Evolutionary conservation across 352 stramenopile species (phyloP).

Genomic region (Phytopythium sindhum): DNA sequence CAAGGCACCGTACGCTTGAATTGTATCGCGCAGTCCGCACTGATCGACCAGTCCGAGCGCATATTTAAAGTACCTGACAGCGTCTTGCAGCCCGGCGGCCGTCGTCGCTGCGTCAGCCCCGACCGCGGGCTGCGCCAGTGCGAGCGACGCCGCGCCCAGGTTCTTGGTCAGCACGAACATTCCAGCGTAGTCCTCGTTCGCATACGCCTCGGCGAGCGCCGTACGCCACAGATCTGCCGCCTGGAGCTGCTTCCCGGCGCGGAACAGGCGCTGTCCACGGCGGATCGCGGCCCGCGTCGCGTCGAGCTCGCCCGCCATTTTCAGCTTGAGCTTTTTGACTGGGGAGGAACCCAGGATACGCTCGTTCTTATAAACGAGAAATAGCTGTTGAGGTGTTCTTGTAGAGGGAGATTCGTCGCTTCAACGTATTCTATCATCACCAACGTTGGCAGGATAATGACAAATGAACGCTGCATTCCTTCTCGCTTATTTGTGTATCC

Average conservation of each 20-base stretch:
- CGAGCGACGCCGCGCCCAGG: constrained; percentile 47
- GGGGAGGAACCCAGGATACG: constrained; percentile 2
- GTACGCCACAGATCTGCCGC: constrained; percentile 49
- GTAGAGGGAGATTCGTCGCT: constrained; percentile 14
- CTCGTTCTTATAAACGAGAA: constrained; percentile 5
- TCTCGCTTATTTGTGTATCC: background rate
- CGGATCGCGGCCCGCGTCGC: constrained; percentile 28
- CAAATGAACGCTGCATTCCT: background rate
- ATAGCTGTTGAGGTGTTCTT: constrained; percentile 8
- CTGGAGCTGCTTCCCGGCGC: constrained; percentile 23
- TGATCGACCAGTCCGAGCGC: constrained; percentile 43
- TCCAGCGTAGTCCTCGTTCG: constrained; percentile 37
- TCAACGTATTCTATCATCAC: background rate
- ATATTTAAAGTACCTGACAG: constrained; percentile 40
- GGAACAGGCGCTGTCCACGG: constrained; percentile 33
- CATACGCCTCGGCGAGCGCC: constrained; percentile 45
- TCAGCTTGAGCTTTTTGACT: background rate
- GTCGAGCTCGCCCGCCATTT: constrained; percentile 12
- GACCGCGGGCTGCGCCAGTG: constrained; percentile 7
- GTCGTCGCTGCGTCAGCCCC: background rate
- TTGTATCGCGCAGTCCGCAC: constrained; percentile 22
- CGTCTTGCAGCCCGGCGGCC: constrained; percentile 20
- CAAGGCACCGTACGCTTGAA: constrained; percentile 23
- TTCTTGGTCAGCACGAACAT: constrained; percentile 74
- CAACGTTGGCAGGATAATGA: too few relatives aligned